Base-by-base conservation (phyloP, 2,329 filamentous ascomycete species). In the Aspergillus ustus region DNA sequence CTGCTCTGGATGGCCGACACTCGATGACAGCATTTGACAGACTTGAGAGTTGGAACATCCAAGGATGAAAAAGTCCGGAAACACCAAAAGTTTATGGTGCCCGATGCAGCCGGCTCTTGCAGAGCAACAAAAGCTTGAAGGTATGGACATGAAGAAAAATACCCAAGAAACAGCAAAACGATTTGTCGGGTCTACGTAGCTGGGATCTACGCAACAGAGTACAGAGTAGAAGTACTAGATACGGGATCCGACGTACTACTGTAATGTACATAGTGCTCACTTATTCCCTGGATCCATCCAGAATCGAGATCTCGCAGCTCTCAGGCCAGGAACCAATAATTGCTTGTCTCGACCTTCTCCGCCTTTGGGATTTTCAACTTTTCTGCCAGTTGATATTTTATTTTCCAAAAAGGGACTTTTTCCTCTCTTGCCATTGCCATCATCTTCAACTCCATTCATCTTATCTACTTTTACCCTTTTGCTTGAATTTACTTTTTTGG, bases 371-470 rank as follows among this genome's bases (percentile, higher is more conserved):
- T 25, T n/a, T 15, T 29, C 51, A 22, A 53, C 57, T 59, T 59
- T 59, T 59, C 51, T 59, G 57, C 57, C 57, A 17, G 25, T 48
- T 49, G 49, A 53, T 54, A 59, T 59, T 59, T 53, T 54, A 59
- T 59, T 59, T 53, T 59, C 22, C 19, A 17, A 48, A 44, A 52
- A 46, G 50, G 50, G 29, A 20, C 48, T 19, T 54, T 54, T 51
- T 57, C 60, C 58, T 46, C 20, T 46, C 7, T 43, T 29, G 50
- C 44, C 50, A 50, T 59, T 44, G 44, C 37, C 48, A 45, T 25
- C 52, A 63, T 22, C 29, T 22, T 20, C 57, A 13, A 15, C 13
- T 40, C 9, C 34, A 3, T 40, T 64, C 55, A 48, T 57, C 51
- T 53, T 34, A 13, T 51, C 11, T 29, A 40, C 11, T 9, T 46